Percentiles rank a stretch among this genome's conserved stretches.
phyloP scores from a whole-genome alignment of 805 yeast genomes.

The Schwanniomyces yamadae region DNA sequence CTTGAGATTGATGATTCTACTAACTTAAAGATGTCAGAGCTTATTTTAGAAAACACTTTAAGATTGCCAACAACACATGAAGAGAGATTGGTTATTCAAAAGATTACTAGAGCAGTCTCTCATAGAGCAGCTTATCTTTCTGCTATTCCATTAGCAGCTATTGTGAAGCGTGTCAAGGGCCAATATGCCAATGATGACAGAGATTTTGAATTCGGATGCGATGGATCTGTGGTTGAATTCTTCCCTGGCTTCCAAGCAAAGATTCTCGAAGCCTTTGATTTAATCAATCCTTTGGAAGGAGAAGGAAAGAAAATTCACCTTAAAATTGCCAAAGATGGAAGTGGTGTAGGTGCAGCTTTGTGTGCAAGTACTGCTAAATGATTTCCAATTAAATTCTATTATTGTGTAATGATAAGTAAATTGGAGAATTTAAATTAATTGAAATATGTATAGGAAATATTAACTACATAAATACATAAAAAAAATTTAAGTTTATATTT shows the following conservation, averaged over 20 bases:
- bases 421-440: no score
- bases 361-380: slow-evolving; percentile 68
- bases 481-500: no score
- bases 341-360: slow-evolving; percentile 96
- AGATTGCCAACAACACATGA: slow-evolving; percentile 66
- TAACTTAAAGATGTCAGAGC: slow-evolving; percentile 66
- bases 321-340: slow-evolving; percentile 88
- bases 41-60: slow-evolving; percentile 62
- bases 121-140: slow-evolving; percentile 87
- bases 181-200: slow-evolving; percentile 48
- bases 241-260: slow-evolving; percentile 86
- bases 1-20: slow-evolving; percentile 84
- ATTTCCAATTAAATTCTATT: no score
- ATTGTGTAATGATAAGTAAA: no score
- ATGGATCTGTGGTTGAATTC: slow-evolving; percentile 90
- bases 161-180: slow-evolving; percentile 66
- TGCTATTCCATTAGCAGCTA: slow-evolving; percentile 87
- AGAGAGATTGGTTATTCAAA: slow-evolving; percentile 75
- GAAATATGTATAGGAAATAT: no score
- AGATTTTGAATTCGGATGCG: slow-evolving; percentile 91
- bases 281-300: slow-evolving; percentile 70
- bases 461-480: no score
- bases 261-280: slow-evolving; percentile 74
- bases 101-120: slow-evolving; percentile 74
- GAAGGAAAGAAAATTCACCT: slow-evolving; percentile 73